phyloP scores from a whole-genome alignment of 805 yeast species.

The Blastobotrys americana region DNA sequence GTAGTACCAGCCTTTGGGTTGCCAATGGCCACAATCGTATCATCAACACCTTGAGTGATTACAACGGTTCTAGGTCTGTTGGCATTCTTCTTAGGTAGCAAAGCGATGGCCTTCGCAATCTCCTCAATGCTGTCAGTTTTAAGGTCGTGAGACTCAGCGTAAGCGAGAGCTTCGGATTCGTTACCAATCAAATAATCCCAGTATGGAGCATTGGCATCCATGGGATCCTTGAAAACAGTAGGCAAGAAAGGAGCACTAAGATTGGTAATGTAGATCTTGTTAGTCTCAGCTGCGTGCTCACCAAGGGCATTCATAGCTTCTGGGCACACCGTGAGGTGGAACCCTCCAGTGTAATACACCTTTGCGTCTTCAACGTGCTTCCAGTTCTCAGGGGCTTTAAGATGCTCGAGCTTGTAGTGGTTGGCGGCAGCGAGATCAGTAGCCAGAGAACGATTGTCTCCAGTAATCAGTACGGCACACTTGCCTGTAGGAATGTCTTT shows the following conservation, averaged over 20 bases:
- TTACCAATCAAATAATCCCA: conserved; percentile 90
- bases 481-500: conserved; percentile 78
- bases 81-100: conserved; percentile 65
- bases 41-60: conserved; percentile 92
- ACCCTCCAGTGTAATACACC: conserved; percentile 94
- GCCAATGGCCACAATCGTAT: conserved; percentile 71
- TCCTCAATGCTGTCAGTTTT: conserved; percentile 54
- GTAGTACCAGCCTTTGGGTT: conserved; percentile 38
- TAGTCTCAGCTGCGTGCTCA: conserved; percentile 78
- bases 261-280: conserved; percentile 76
- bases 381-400: conserved; percentile 89
- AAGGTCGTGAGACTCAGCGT: conserved; percentile 77
- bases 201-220: conserved; percentile 74
- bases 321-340: conserved; percentile 96
- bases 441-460: conserved; percentile 82
- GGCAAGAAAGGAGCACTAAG: conserved; percentile 96
- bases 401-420: conserved; percentile 85
- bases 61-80: conserved; percentile 74
- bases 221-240: conserved; percentile 87
- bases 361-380: conserved; percentile 69
- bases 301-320: conserved; percentile 87
- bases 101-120: conserved; percentile 77
- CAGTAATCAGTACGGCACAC: conserved; percentile 93
- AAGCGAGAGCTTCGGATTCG: conserved; percentile 95
- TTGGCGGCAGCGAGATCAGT: conserved; percentile 98